Evolutionary conservation across 2,329 filamentous ascomycete genomes (phyloP), one percentile per base, ranked within the genome.

Genomic region (Sporothrix brasiliensis): DNA sequence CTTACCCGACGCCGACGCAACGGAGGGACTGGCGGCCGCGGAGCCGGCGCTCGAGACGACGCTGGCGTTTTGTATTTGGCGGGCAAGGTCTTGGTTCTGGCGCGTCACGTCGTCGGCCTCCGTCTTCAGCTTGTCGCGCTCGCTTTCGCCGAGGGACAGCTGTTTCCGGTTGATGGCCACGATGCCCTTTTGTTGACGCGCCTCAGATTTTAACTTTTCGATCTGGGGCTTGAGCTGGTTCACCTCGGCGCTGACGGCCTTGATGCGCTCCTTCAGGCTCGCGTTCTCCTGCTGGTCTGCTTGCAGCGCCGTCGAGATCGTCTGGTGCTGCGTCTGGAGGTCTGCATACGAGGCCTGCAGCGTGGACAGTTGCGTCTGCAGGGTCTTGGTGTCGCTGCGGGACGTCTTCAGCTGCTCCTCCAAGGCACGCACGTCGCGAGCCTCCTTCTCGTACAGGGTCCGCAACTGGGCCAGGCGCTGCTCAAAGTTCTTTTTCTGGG

Each of bases 121-220:
- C 1, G 84, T 83, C 82, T 93, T 94, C 52, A 97, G 83, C 83
- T 92, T 94, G 72, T 98, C 94, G 44, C 92, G 88, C 79, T 98
- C 94, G 63, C 87, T 88, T 79, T 99, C 95, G 70, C 91, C 92
- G 0, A 94, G 97, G 49, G 91, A 88, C 72, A 98, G 84, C 81
- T 99, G 95, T 83, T 99, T 99, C 85, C 96, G 98, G 82, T 97
- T 97, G 82, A 99, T 99, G 56, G 95, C 94, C 41, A 97, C 94
- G 74, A 98, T 85, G 21, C 95, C 95, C 82, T 97, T 98, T 78
- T 98, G 94, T 79, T 98, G 95, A 54, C 95, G 89, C 34, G 93
- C 93, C 75, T 97, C 93, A 14, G 91, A 92, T 79, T 92, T 93
- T 76, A 97, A 86, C 83, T 97, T 98, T 79, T 99, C 95, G 68